phyloP scores from a whole-genome alignment of 371 early-diverging fungal genomes.

The Rhizopus arrhizus region DNA sequence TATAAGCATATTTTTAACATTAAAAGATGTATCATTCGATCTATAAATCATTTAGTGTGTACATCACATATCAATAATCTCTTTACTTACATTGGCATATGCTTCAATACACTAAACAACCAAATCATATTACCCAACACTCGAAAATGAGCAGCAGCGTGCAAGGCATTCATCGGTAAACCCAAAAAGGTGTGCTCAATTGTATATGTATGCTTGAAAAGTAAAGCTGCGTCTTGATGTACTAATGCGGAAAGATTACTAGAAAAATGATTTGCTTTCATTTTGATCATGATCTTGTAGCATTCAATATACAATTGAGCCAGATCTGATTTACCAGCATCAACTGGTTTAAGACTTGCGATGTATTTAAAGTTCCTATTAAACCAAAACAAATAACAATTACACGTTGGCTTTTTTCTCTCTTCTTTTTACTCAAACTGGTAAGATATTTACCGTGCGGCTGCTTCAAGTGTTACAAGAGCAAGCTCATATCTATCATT shows the following conservation, averaged over 20 bases:
- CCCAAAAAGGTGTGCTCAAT: slow-evolving; percentile 73
- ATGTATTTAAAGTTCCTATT: slow-evolving; percentile 49
- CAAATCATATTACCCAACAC: slow-evolving; percentile 56
- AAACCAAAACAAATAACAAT: background rate
- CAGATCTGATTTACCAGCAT: slow-evolving; percentile 49
- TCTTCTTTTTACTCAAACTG: background rate
- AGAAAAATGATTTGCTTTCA: slow-evolving; percentile 46
- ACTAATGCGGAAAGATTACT: slow-evolving; percentile 49
- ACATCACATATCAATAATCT: background rate
- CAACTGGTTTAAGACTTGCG: slow-evolving; percentile 42
- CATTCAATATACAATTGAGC: slow-evolving; percentile 57
- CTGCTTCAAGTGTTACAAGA: slow-evolving; percentile 30
- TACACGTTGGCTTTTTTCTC: background rate
- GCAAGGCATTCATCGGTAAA: slow-evolving; percentile 42
- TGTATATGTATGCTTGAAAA: slow-evolving; percentile 53
- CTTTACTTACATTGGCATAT: slow-evolving; percentile 43
- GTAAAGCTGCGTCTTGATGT: slow-evolving; percentile 43
- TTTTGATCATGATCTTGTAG: slow-evolving; percentile 44
- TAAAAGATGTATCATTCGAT: slow-evolving; percentile 24
- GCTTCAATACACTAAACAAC: slow-evolving; percentile 59
- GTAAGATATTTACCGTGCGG: slow-evolving; percentile 25
- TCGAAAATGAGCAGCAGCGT: slow-evolving; percentile 53
- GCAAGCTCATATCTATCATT: slow-evolving; percentile 18
- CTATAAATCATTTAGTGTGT: slow-evolving; percentile 4
- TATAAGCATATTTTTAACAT: slow-evolving; percentile 37